Percentiles rank a stretch among this genome's conserved stretches.
These are phyloP conservation scores for Fusarium sp. DNA, from an alignment of 2,329 filamentous ascomycete genomes.

Conservation along the genomic window DNA sequence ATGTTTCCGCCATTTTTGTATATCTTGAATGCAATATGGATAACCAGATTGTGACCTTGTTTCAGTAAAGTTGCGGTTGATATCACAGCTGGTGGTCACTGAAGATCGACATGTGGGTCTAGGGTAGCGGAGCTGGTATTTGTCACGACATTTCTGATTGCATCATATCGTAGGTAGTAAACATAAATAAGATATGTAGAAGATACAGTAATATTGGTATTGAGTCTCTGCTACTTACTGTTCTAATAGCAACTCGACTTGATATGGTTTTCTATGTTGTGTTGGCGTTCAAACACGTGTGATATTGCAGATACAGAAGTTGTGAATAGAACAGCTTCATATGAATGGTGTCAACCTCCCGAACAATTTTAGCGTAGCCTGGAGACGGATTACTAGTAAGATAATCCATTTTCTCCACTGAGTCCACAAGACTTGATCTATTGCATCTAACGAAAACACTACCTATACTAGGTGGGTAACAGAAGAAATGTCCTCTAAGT, in stretches of 20 bases:
- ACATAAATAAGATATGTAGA: not conserved
- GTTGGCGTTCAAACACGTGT: not conserved
- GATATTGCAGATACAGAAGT: too few relatives aligned
- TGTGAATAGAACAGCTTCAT: too few relatives aligned
- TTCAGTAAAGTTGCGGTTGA: not conserved
- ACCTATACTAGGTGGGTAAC: not conserved
- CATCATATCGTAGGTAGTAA: not conserved
- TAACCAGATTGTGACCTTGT: not conserved
- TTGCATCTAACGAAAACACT: not conserved
- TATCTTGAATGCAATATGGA: not conserved
- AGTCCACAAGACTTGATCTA: too few relatives aligned
- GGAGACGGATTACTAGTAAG: too few relatives aligned
- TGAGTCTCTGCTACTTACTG: not conserved
- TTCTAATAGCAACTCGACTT: not conserved
- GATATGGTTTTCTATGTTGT: not conserved
- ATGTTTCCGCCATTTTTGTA: slow-evolving; percentile 43
- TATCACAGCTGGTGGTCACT: not conserved
- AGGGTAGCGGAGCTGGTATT: slow-evolving; percentile 27
- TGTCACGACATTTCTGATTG: not conserved
- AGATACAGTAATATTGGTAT: too few relatives aligned
- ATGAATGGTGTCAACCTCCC: too few relatives aligned
- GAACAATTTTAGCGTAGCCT: too few relatives aligned
- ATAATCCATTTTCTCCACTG: too few relatives aligned
- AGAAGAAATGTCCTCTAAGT: too few relatives aligned
- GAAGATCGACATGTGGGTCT: slow-evolving; percentile 31